Base-by-base conservation (phyloP, 192 early-diverging fungal genomes). In the Umbelopsis vinacea region DNA sequence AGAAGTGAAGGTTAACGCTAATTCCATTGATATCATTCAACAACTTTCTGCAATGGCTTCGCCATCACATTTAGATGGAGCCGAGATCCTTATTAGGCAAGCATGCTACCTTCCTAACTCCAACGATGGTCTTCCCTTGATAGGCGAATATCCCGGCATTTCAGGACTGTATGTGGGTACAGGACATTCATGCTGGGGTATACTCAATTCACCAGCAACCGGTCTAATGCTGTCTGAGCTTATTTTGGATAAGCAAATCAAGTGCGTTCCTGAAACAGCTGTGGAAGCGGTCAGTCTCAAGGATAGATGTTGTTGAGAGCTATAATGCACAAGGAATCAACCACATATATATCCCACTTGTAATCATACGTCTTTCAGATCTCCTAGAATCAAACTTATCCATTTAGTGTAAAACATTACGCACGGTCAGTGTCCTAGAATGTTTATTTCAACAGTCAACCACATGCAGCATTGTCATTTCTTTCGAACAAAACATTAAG, bases 151-250 rank as follows among this genome's bases (percentile, higher is more conserved):
- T 66, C 77, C 46, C 63, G 66, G 67, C 38, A 52, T 76, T 22
- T 54, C 72, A 21, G 54, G 75, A 22, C 55, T 85, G 6, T 78
- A 74, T 67, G 40, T 82, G 15, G 80, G 80, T 10, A 75, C 75
- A 12, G 83, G 83, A 19, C 83, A 85, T 70, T 76, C 73, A 0
- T 68, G 70, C 11, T 85, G 83, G 83, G 83, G 83, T 33, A 85
- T 85, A 40, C 74, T 80, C 21, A 75, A 78, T 53, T 70, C 71
- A 11, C 72, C 83, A 24, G 80, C 66, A 17, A 82, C 83, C 17
- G 83, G 83, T 5, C 21, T 71, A 19, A 75, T 81, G 38, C 69
- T 85, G 21, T 77, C 83, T 21, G 83, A 85, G 50, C 71, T 84
- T 47, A 37, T 84, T 12, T n/a, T 82, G 38, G 69, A 74, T 40